Percentiles rank a stretch among this genome's conserved stretches.
phyloP scores from a whole-genome alignment of 2,329 filamentous ascomycete genomes.

The Bipolaris zeicola region DNA sequence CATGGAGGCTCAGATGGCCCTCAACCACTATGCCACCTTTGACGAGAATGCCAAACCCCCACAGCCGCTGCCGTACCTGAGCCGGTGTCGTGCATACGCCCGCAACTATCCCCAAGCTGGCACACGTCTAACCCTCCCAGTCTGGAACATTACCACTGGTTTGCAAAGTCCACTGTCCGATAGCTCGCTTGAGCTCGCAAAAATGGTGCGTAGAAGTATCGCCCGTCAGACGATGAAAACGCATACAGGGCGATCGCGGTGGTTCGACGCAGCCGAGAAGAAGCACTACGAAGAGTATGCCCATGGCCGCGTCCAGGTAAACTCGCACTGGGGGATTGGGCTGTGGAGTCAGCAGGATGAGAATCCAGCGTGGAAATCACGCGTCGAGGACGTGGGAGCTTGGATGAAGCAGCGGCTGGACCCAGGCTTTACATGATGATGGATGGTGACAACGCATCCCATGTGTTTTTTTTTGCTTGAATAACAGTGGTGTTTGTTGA shows the following conservation, averaged over 20 bases:
- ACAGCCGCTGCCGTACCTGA: conserved; percentile 29
- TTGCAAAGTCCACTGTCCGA: conserved; percentile 46
- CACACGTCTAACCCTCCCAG: conserved; percentile 48
- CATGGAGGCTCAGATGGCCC: conserved; percentile 34
- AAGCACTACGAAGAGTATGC: conserved; percentile 36
- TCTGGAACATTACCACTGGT: conserved; percentile 50
- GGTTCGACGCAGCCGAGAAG: conserved; percentile 36
- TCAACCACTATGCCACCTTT: conserved; percentile 38
- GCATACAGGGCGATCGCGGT: conserved; percentile 29
- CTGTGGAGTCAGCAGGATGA: conserved; percentile 32
- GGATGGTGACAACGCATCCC: neutral
- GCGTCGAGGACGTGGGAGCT: conserved; percentile 26
- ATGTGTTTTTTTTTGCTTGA: no score
- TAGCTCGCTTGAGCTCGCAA: conserved; percentile 51
- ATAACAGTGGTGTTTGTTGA: no score
- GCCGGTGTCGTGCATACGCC: conserved; percentile 42
- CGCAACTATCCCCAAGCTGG: conserved; percentile 52
- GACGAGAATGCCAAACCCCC: conserved; percentile 9
- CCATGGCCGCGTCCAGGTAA: conserved; percentile 24
- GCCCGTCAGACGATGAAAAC: conserved; percentile 39
- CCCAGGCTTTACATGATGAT: neutral
- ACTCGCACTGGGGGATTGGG: conserved; percentile 23
- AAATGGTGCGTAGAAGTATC: conserved; percentile 49
- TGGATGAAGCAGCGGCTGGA: conserved; percentile 39
- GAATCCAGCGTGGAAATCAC: conserved; percentile 10